These are phyloP conservation scores for Mycena albidolilacea DNA, from an alignment of 768 basidiomycete species.

Conservation along the genomic window DNA sequence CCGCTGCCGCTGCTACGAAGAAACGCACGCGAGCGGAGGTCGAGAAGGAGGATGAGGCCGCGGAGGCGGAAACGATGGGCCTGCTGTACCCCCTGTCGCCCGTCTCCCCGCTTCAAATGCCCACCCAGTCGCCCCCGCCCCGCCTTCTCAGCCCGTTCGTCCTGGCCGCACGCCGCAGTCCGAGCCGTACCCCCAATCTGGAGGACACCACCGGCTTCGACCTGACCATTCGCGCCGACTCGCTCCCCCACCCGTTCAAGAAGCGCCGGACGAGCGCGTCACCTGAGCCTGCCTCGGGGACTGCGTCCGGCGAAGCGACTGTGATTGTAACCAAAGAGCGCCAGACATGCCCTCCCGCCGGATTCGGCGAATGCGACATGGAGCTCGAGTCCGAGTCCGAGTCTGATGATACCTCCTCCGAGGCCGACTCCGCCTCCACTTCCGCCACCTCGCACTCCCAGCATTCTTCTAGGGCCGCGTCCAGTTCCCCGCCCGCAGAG, in stretches of 20 bases:
- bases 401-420: conserved; percentile 4
- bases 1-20: conserved; percentile 12
- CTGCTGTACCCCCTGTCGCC: conserved; percentile 33
- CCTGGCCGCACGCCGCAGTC: conserved; percentile 32
- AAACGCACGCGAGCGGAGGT: conserved; percentile 28
- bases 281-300: conserved; percentile 6
- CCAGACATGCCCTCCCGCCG: conserved; percentile 28
- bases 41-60: conserved; percentile 18
- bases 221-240: conserved; percentile 26
- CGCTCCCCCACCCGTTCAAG: conserved; percentile 32
- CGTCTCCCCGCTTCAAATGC: conserved; percentile 25
- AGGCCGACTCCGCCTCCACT: neutral
- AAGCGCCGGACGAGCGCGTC: conserved; percentile 29
- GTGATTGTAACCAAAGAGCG: conserved; percentile 13
- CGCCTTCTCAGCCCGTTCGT: conserved; percentile 39
- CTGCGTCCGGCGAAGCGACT: neutral
- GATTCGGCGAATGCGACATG: conserved; percentile 39
- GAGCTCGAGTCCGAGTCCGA: conserved; percentile 37
- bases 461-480: conserved; percentile 10
- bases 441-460: conserved; percentile 3
- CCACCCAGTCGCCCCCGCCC: conserved; percentile 35
- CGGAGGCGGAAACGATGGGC: conserved; percentile 3
- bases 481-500: neutral
- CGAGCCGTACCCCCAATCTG: conserved; percentile 23
- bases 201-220: conserved; percentile 37